Conservation (phyloP, 306 rosid genomes). For the Quercus variabilis region DNA sequence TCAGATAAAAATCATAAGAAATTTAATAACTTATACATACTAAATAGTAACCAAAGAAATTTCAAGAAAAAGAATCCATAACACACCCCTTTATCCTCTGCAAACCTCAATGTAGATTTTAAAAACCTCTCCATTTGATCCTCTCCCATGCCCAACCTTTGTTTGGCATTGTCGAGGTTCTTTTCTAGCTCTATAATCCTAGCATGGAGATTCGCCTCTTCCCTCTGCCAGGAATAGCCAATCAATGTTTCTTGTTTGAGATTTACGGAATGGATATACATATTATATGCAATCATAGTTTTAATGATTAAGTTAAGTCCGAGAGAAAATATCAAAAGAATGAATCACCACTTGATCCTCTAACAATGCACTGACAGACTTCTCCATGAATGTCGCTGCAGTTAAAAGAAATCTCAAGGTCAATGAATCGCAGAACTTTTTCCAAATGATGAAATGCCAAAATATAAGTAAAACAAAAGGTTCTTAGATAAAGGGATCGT, state of each 20-base stretch:
- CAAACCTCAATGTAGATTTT: constrained; percentile 46
- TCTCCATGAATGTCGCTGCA: constrained; percentile 1
- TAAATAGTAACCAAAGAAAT: too few species aligned
- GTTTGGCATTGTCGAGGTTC: constrained; percentile 58
- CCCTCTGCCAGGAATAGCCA: constrained; percentile 35
- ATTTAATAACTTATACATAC: too few species aligned
- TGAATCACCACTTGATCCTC: constrained; percentile 51
- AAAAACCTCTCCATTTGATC: constrained; percentile 41
- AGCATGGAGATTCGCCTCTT: constrained; percentile 48
- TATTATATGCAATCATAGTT: too few species aligned
- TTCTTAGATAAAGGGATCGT: too few species aligned
- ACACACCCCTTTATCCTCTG: constrained; percentile 57
- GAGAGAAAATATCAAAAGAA: too few species aligned
- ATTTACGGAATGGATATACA: too few species aligned
- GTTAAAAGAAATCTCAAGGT: too few species aligned
- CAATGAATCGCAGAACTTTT: too few species aligned
- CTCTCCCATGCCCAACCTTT: constrained; percentile 56
- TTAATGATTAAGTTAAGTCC: too few species aligned
- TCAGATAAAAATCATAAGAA: background rate
- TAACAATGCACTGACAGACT: constrained; percentile 54
- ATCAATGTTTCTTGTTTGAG: too few species aligned
- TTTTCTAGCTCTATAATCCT: constrained; percentile 57
- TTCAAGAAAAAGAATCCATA: background rate
- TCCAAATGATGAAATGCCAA: too few species aligned
- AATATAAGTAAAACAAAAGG: too few species aligned